Evolutionary conservation across 2,329 filamentous ascomycete species (phyloP), one percentile per base, ranked within the genome.

Genomic region (Sarocladium oryzae): DNA sequence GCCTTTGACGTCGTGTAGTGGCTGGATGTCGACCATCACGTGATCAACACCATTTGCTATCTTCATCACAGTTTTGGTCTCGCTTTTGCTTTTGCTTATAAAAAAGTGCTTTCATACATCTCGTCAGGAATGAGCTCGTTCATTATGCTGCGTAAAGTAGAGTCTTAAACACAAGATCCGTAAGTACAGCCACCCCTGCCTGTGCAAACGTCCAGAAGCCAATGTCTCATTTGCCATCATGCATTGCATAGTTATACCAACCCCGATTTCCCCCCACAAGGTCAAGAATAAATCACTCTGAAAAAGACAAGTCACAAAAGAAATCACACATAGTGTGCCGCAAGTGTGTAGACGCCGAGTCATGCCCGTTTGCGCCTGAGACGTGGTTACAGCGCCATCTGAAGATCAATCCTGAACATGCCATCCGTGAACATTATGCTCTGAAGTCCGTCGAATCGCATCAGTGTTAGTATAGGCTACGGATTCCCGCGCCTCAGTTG

Each of bases 401-500:
- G 26, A 48, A 48, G 10, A 48, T 48, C 43, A 33, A 32, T 16
- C 28, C 24, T 9, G 28, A 26, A 33, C 43, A 48, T 32, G 26
- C 43, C 43, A 33, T 24, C 28, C 43, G 21, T 48, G 43, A 48
- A 48, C 28, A 33, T 33, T 26, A 48, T 48, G 24, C 26, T 9
- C 13, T 33, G 26, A 45, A 23, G 18, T 15, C 11, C 28, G 36
- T 43, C 20, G 45, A 51, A 53, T 55, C 49, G 15, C 38, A 20
- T 5, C 43, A 43, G 40, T 32, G 24, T 33, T 48, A 33, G 43
- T 48, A 48, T 18, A 33, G n/a, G 18, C 33, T 28, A 21, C 46
- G 30, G 20, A 18, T 4, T 36, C 32, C 32, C 26, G 24, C 21
- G 43, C 24, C 56, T 73, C 63, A 80, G 56, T 73, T 58, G 58